phyloP scores from a whole-genome alignment of 345 rosid species.

The Syzygium grande region DNA sequence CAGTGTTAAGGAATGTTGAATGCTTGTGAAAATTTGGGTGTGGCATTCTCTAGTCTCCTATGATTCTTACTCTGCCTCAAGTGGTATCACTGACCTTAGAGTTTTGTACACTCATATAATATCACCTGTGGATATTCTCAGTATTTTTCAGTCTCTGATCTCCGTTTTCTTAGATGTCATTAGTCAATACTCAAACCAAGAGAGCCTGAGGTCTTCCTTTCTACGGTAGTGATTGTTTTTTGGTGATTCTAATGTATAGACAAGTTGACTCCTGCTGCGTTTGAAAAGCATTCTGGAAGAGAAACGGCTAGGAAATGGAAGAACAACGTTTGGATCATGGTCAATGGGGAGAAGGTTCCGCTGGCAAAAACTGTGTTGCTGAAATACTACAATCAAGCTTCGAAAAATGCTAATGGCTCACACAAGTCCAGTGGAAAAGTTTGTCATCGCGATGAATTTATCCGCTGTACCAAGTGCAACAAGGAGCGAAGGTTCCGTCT shows the following conservation, averaged over 20 bases:
- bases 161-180: not conserved
- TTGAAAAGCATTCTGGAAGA: slow-evolving; percentile 99
- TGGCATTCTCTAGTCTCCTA: not conserved
- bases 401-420: slow-evolving; percentile 53
- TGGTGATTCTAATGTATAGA: slow-evolving; percentile 35
- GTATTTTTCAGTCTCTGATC: not conserved
- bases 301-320: slow-evolving; percentile 99
- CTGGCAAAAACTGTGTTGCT: slow-evolving; percentile 85
- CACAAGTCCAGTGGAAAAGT: slow-evolving; percentile 64
- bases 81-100: not conserved
- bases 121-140: not conserved
- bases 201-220: not conserved
- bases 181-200: not conserved
- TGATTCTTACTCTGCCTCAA: not conserved
- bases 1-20: not conserved
- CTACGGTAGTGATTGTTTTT: slow-evolving; percentile 9
- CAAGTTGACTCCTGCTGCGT: slow-evolving; percentile 93
- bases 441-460: slow-evolving; percentile 80
- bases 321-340: slow-evolving; percentile 95
- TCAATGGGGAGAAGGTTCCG: slow-evolving; percentile 86
- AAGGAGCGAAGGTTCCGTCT: slow-evolving; percentile 86
- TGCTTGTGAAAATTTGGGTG: not conserved
- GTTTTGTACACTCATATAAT: not conserved
- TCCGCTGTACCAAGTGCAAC: slow-evolving; percentile 60
- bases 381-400: slow-evolving; percentile 74